Evolutionary conservation across 176 grass and related monocot species (phyloP).

Genomic region (Oryza longistaminata): DNA sequence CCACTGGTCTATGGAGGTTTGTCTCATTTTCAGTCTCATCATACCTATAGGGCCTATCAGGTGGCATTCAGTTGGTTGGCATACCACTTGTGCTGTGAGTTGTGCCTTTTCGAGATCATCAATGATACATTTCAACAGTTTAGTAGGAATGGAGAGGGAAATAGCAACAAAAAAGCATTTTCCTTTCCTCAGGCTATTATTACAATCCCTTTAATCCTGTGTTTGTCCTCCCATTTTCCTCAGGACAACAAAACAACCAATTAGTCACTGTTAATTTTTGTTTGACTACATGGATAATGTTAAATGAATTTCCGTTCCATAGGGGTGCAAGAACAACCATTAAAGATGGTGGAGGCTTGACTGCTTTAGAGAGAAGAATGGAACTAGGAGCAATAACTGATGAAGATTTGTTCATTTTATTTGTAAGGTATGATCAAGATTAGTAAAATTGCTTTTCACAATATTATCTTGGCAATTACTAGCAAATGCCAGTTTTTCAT

Average conservation of each 20-base stretch:
- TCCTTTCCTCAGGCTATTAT: background rate
- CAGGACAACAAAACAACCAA: background rate
- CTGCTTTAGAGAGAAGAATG: slow-evolving; percentile 96
- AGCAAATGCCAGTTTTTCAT: background rate
- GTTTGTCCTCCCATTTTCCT: background rate
- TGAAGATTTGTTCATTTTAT: slow-evolving; percentile 93
- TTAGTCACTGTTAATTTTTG: background rate
- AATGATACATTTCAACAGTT: background rate
- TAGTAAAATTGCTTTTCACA: background rate
- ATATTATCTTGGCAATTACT: background rate
- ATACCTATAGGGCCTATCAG: background rate
- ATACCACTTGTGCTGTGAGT: background rate
- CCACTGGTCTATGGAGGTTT: background rate
- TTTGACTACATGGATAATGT: slow-evolving; percentile 1
- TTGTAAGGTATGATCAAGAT: slow-evolving; percentile 51
- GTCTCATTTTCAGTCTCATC: slow-evolving; percentile 14
- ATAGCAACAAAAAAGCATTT: no score
- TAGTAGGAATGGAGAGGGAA: no score
- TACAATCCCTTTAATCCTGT: background rate
- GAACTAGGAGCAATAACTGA: slow-evolving; percentile 96
- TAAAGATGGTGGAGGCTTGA: slow-evolving; percentile 80
- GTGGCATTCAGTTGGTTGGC: background rate
- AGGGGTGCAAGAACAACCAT: slow-evolving; percentile 84
- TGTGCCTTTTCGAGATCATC: slow-evolving; percentile 7
- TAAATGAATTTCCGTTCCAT: slow-evolving; percentile 18